These are phyloP conservation scores for Kazachstania viticola DNA, from an alignment of 805 yeast species.

Conservation along the genomic window DNA sequence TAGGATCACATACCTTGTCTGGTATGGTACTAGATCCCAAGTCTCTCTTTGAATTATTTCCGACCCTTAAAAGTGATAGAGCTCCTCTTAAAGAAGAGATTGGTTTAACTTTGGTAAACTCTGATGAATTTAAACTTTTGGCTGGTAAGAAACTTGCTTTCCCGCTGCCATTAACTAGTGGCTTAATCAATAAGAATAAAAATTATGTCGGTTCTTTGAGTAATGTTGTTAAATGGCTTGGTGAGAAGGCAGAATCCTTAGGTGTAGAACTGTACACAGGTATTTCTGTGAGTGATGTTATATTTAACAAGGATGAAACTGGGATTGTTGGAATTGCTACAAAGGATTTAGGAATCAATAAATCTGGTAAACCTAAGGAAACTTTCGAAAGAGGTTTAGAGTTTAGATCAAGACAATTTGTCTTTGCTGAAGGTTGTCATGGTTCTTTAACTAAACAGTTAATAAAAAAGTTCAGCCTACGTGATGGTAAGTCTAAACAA, in stretches of 20 bases:
- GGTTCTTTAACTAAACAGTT: constrained; percentile 81
- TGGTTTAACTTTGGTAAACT: constrained; percentile 56
- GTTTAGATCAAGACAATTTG: constrained; percentile 80
- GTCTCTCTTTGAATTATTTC: constrained; percentile 75
- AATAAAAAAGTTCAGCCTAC: constrained; percentile 54
- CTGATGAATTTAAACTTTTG: constrained; percentile 63
- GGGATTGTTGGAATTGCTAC: constrained; percentile 84
- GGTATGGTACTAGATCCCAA: constrained; percentile 93
- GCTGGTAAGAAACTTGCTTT: constrained; percentile 43
- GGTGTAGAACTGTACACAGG: constrained; percentile 94
- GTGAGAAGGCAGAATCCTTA: constrained; percentile 82
- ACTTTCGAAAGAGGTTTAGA: constrained; percentile 96
- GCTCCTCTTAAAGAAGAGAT: no score
- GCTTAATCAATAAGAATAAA: constrained; percentile 65
- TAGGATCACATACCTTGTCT: constrained; percentile 85
- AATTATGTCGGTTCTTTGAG: constrained; percentile 80
- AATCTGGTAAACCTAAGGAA: constrained; percentile 64
- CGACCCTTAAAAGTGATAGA: constrained; percentile 48
- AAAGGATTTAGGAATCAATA: constrained; percentile 78
- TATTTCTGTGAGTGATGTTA: constrained; percentile 70
- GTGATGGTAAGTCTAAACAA: constrained; percentile 55
- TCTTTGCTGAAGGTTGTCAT: constrained; percentile 97
- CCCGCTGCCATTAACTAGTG: constrained; percentile 89
- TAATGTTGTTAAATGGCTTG: constrained; percentile 67
- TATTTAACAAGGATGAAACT: constrained; percentile 40